Base-by-base conservation (phyloP, 345 rosid species). In the Heritiera littoralis region DNA sequence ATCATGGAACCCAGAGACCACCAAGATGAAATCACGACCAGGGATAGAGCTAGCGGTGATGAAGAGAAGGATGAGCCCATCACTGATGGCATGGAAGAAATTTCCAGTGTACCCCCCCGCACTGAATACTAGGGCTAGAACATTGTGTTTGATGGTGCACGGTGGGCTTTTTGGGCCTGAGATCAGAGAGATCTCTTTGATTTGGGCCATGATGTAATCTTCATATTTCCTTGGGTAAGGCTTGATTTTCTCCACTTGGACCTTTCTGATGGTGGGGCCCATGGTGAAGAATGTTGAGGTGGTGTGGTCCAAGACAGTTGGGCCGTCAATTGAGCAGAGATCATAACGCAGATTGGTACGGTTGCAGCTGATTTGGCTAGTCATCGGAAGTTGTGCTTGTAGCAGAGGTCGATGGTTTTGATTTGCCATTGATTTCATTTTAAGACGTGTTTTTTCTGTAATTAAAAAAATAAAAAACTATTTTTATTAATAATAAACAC, bases 21-120 rank as follows among this genome's bases (percentile, higher is more conserved):
- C 90, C 2, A 91, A 20, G 78, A 88, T 17, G 77, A 91, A 65
- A 41, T 92, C 84, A 17, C 72, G 85, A 66, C 81, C 86, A 67
- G 82, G 64, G 2, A 88, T 15, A 0, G 88, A 65, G 6, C 78
- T 76, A 1, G 78, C 80, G 61, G 94, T 94, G 88, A 90, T 86
- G 77, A 86, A 92, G 72, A 92, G 92, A 14, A 94, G 91, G 66
- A 94, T 79, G 78, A 91, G 77, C 13, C 89, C 90, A 28, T 92
- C 97, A 65, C 72, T 85, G 82, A 92, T 89, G 9, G 86, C 97
- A 40, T 91, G 97, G 80, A 85, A 90, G 35, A 90, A 81, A 84
- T 82, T 92, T 45, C 95, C 95, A 0, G 92, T 86, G 86, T 88
- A 90, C 43, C 97, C 97, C 32, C 89, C 92, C 5, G 85, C 84